Percentiles rank a stretch among this genome's conserved stretches.
Conservation (phyloP, 495 filamentous ascomycete genomes). For the Neurospora hispaniola region DNA sequence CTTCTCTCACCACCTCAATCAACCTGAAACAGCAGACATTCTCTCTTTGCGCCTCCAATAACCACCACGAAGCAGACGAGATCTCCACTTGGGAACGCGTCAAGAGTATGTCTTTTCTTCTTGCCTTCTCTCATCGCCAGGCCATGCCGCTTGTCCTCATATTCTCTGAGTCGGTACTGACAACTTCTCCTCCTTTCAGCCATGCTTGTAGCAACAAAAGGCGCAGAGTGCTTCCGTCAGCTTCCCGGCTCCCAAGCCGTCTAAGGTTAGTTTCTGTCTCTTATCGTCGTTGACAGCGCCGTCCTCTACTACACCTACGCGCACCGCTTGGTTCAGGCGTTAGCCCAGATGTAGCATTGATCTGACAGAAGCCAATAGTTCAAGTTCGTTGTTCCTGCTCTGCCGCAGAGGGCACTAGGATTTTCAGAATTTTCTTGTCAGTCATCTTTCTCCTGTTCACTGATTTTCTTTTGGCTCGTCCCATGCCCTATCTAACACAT, state of each 20-base stretch:
- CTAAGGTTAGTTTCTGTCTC: not conserved
- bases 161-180: not conserved
- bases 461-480: too few species aligned
- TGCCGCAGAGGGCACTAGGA: not conserved
- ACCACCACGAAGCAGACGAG: not conserved
- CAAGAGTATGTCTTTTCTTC: not conserved
- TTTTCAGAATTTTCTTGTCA: not conserved
- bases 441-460: not conserved
- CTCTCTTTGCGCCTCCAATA: not conserved
- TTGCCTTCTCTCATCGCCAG: not conserved
- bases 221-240: not conserved
- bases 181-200: not conserved
- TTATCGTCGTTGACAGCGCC: not conserved
- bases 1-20: not conserved
- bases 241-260: not conserved
- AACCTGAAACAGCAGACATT: not conserved
- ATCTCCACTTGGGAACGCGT: not conserved
- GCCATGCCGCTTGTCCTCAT: not conserved
- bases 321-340: not conserved
- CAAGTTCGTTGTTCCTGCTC: not conserved
- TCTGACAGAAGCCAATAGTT: not conserved
- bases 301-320: not conserved
- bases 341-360: not conserved
- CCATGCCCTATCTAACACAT: not conserved
- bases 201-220: not conserved